Percentiles rank a stretch among this genome's conserved stretches.
phyloP scores from a whole-genome alignment of 2,329 filamentous ascomycete genomes.

The Metarhizium rileyi region DNA sequence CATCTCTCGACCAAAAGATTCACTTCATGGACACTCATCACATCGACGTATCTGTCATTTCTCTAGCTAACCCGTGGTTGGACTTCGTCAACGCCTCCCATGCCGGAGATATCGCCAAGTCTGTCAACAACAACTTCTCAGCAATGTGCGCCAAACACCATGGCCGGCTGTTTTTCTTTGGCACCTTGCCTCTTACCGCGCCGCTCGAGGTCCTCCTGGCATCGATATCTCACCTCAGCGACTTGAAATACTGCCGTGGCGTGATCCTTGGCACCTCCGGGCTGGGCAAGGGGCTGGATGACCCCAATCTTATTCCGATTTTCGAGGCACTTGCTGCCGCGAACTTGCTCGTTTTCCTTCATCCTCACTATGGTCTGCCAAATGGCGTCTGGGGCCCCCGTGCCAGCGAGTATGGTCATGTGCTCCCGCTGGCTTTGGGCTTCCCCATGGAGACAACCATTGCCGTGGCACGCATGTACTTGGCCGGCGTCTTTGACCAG shows the following conservation, averaged over 20 bases:
- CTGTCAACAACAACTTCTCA: conserved; percentile 72
- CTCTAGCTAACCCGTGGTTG: conserved; percentile 87
- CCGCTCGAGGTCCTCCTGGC: conserved; percentile 49
- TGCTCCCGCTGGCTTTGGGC: conserved; percentile 73
- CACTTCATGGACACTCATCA: conserved; percentile 78
- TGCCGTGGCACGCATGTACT: conserved; percentile 74
- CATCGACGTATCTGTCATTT: conserved; percentile 77
- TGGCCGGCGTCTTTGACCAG: conserved; percentile 76
- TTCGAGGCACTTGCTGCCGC: conserved; percentile 59
- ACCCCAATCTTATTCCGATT: conserved; percentile 61
- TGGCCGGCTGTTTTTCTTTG: conserved; percentile 73
- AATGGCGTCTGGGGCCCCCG: conserved; percentile 68
- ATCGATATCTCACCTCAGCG: conserved; percentile 53
- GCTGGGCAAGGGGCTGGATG: conserved; percentile 71
- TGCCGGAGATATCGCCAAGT: conserved; percentile 51
- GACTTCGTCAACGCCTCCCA: conserved; percentile 62
- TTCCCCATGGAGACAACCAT: conserved; percentile 93
- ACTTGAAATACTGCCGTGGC: conserved; percentile 63
- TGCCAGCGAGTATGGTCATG: conserved; percentile 69
- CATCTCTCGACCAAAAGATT: conserved; percentile 68
- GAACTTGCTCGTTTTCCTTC: conserved; percentile 65
- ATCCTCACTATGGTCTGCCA: conserved; percentile 87
- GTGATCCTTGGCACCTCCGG: conserved; percentile 82
- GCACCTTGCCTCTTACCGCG: conserved; percentile 67
- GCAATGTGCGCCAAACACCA: conserved; percentile 56